Percentiles rank a stretch among this genome's conserved stretches.
phyloP scores from a whole-genome alignment of 2,329 filamentous ascomycete genomes.

The Trichoderma atroviride region DNA sequence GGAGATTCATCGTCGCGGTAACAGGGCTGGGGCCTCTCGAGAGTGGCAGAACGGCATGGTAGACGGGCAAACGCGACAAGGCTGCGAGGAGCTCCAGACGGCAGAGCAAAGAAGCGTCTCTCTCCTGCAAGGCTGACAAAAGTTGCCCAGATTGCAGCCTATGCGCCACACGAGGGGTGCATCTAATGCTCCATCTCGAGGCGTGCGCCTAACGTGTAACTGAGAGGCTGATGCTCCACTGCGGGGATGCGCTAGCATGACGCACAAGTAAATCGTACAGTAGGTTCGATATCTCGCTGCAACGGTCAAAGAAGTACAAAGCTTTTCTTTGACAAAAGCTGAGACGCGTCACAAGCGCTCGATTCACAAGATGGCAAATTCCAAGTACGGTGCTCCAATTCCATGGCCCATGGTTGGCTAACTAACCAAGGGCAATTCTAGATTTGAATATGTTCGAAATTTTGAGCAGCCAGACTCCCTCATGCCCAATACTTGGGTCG shows the following conservation, averaged over 20 bases:
- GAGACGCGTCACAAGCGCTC: background rate
- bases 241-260: slow-evolving; percentile 36
- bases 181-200: slow-evolving; percentile 1
- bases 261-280: slow-evolving; percentile 28
- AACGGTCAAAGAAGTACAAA: slow-evolving; percentile 17
- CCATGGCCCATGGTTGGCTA: background rate
- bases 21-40: slow-evolving; percentile 27
- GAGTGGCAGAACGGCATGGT: slow-evolving; percentile 28
- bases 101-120: slow-evolving; percentile 11
- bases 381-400: slow-evolving; percentile 52
- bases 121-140: slow-evolving; percentile 41
- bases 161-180: slow-evolving; percentile 21
- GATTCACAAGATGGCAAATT: slow-evolving; percentile 54
- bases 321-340: slow-evolving; percentile 10
- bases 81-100: slow-evolving; percentile 24
- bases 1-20: slow-evolving; percentile 54
- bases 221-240: slow-evolving; percentile 25
- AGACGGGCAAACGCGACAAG: slow-evolving; percentile 24
- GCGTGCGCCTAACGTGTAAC: slow-evolving; percentile 19
- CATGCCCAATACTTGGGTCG: slow-evolving; percentile 91
- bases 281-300: background rate
- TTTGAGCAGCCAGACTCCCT: slow-evolving; percentile 84
- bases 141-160: slow-evolving; percentile 1
- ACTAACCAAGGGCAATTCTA: slow-evolving; percentile 44
- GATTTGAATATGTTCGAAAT: slow-evolving; percentile 89